phyloP scores from a whole-genome alignment of 2,329 filamentous ascomycete genomes.

The Fusarium sp. region DNA sequence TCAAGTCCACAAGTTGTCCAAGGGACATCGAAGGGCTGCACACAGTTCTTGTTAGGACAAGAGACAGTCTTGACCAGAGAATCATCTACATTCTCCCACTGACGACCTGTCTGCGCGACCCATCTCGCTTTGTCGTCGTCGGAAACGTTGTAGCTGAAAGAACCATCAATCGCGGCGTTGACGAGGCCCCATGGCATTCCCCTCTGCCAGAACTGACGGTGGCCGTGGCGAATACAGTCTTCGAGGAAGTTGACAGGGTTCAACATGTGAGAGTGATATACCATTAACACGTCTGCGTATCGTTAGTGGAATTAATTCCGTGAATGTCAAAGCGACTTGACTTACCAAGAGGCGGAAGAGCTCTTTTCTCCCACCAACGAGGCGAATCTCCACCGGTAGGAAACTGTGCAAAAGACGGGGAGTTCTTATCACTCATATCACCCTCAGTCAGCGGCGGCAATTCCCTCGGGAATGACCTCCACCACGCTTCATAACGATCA shows the following conservation, averaged over 20 bases:
- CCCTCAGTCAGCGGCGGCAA: constrained; percentile 19
- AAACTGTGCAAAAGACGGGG: constrained; percentile 25
- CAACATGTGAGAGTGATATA: constrained; percentile 79
- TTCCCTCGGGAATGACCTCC: constrained; percentile 47
- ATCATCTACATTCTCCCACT: constrained; percentile 69
- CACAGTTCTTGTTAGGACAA: constrained; percentile 57
- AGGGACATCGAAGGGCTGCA: constrained; percentile 53
- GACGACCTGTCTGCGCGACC: constrained; percentile 56
- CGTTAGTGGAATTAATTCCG: background rate
- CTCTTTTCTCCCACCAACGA: constrained; percentile 31
- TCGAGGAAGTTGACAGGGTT: constrained; percentile 68
- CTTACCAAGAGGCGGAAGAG: constrained; percentile 43
- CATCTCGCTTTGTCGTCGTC: constrained; percentile 59
- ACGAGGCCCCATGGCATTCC: constrained; percentile 73
- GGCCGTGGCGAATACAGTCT: constrained; percentile 39
- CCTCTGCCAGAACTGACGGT: constrained; percentile 61
- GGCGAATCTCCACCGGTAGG: background rate
- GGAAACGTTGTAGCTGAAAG: constrained; percentile 65
- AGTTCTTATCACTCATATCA: constrained; percentile 3
- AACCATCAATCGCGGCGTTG: constrained; percentile 65
- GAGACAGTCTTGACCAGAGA: constrained; percentile 56
- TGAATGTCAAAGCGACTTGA: too few species aligned
- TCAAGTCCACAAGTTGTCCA: constrained; percentile 64
- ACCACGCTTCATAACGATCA: constrained; percentile 73
- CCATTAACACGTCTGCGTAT: constrained; percentile 72